Base-by-base conservation (phyloP, 2,329 filamentous ascomycete species). In the Penicillium psychrosexuale region DNA sequence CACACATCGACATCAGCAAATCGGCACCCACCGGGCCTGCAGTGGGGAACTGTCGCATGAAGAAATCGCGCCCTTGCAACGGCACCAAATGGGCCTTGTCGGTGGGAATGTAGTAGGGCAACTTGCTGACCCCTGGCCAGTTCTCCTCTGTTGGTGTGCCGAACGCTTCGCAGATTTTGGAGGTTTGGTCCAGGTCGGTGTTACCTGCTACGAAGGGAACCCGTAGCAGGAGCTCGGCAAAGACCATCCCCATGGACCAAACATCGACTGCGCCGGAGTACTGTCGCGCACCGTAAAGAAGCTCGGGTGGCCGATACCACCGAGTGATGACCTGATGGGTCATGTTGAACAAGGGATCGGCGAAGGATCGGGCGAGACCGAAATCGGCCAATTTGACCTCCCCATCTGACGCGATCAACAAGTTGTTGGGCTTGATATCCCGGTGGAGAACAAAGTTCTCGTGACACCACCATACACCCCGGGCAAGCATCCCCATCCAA, bases 371-470 rank as follows among this genome's bases (percentile, higher is more conserved):
- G 6, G 94, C 94, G 33, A 99, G 85, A 81, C 94, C 94, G 66
- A 99, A 99, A 87, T 99, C 94, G 34, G 93, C 94, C 47, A 99
- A 84, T 73, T 97, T 97, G 69, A 99, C 85, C 68, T 93, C 90
- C 46, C 94, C 93, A 70, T 96, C 90, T 39, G 90, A 89, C 22
- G 91, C 91, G 66, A 99, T 96, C 56, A 99, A 82, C 75, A 97
- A 78, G 78, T 99, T 99, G 83, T 97, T 97, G 45, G 93, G 93
- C 77, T 99, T 99, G 80, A 99, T 97, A 79, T 99, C 94, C 65
- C 94, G 90, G 76, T 99, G 94, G 30, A 99, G 82, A 17, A 99
- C 84, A 66, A 88, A 93, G 72, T 94, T 95, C 70, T 92, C 90
- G 74, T 99, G 94, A 74, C 94, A 97, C 79, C 96, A 99, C 87